These are phyloP conservation scores for Pelagophyceae sp. DNA, from an alignment of 352 stramenopile species.

Conservation along the genomic window DNA sequence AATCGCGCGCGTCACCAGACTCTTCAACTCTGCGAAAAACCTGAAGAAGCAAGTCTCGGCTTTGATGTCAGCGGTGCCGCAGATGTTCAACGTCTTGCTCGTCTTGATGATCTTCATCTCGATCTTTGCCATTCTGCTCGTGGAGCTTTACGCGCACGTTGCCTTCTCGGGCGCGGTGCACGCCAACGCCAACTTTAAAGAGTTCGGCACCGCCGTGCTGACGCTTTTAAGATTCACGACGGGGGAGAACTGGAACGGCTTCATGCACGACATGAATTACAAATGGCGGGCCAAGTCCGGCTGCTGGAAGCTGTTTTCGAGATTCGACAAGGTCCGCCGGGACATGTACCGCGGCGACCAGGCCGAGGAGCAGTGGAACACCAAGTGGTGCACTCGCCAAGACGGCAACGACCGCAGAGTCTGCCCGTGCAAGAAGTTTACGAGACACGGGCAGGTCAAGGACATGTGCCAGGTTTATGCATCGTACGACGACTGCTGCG, in stretches of 20 bases:
- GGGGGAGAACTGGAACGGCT: conserved; percentile 82
- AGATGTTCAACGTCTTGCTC: conserved; percentile 73
- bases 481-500: conserved; percentile 45
- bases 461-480: conserved; percentile 63
- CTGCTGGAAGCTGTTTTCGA: conserved; percentile 33
- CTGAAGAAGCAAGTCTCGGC: conserved; percentile 75
- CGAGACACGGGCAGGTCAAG: conserved; percentile 40
- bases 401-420: conserved; percentile 24
- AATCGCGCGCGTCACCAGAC: conserved; percentile 73
- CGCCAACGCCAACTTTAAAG: conserved; percentile 77
- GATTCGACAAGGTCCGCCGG: conserved; percentile 18
- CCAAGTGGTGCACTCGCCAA: conserved; percentile 10
- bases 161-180: conserved; percentile 60
- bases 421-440: conserved; percentile 39
- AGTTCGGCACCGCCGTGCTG: conserved; percentile 74
- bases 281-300: conserved; percentile 37
- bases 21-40: conserved; percentile 70
- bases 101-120: conserved; percentile 82
- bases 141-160: conserved; percentile 81
- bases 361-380: background rate
- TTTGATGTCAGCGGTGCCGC: conserved; percentile 73
- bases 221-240: conserved; percentile 76
- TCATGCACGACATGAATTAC: conserved; percentile 68
- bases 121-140: conserved; percentile 79
- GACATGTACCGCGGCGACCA: conserved; percentile 1